Conservation (phyloP, 2,329 filamentous ascomycete species). For the Apiospora koreana region DNA sequence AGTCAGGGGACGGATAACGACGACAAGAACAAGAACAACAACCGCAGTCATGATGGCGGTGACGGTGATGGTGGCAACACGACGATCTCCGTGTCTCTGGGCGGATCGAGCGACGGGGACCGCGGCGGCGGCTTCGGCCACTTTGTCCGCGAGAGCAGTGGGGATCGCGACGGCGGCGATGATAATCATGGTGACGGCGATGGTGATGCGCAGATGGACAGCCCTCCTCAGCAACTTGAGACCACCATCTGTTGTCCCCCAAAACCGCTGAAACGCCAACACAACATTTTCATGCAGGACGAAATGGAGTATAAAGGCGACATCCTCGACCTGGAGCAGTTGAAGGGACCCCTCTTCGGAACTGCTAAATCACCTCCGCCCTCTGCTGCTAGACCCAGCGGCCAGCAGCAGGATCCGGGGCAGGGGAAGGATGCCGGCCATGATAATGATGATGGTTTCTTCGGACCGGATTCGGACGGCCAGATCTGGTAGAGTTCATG, state of each 20-base stretch:
- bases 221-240: background rate
- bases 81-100: background rate
- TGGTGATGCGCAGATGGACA: background rate
- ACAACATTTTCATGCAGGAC: background rate
- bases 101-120: background rate
- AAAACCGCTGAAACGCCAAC: no score
- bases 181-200: background rate
- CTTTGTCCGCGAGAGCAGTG: no score
- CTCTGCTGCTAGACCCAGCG: background rate
- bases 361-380: background rate
- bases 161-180: no score
- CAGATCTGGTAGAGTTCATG: background rate
- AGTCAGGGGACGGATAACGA: no score
- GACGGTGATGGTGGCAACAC: background rate
- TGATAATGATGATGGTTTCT: background rate
- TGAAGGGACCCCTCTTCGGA: background rate
- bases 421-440: background rate
- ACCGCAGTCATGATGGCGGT: background rate
- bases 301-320: background rate
- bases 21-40: no score
- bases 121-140: background rate
- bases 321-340: background rate
- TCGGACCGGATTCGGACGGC: background rate
- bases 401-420: background rate
- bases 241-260: background rate